Percentiles rank a stretch among this genome's conserved stretches.
These are phyloP conservation scores for Blastobotrys proliferans DNA, from an alignment of 1,139 yeast genomes.

Conservation along the genomic window DNA sequence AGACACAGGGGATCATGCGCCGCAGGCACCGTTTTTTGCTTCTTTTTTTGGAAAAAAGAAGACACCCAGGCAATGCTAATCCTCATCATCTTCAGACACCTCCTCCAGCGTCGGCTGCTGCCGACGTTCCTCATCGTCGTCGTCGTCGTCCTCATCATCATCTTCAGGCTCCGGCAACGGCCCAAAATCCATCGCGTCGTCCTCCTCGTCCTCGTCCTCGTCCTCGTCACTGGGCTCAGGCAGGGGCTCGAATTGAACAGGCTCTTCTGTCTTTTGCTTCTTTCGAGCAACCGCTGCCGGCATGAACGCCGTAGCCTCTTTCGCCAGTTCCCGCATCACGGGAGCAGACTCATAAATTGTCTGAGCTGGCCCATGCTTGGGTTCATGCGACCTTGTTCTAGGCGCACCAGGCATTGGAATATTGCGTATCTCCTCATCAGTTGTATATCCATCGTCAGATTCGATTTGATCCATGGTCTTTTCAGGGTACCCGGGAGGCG, in stretches of 20 bases:
- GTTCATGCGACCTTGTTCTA: neutral
- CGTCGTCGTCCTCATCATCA: constrained; percentile 2
- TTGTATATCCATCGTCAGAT: constrained; percentile 21
- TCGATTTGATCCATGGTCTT: constrained; percentile 18
- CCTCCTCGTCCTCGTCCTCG: constrained; percentile 9
- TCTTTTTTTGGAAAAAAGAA: too few species aligned
- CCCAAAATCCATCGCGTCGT: too few species aligned
- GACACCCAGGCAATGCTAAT: too few species aligned
- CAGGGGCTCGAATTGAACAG: neutral
- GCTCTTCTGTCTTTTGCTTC: constrained; percentile 15
- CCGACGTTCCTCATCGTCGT: too few species aligned
- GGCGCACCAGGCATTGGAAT: constrained; percentile 29
- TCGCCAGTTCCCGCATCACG: constrained; percentile 23
- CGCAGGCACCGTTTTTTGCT: too few species aligned
- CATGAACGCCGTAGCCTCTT: constrained; percentile 24
- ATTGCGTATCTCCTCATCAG: constrained; percentile 20
- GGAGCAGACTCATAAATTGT: constrained; percentile 28
- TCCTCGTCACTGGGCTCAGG: neutral
- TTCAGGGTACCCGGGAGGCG: constrained; percentile 26
- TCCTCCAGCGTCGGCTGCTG: neutral
- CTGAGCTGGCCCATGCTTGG: constrained; percentile 17
- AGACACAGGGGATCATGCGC: too few species aligned
- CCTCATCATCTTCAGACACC: neutral
- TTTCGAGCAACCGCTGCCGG: constrained; percentile 23
- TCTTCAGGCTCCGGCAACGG: constrained; percentile 6